Base-by-base conservation (phyloP, 2,329 filamentous ascomycete genomes). In the Talaromyces sp. region DNA sequence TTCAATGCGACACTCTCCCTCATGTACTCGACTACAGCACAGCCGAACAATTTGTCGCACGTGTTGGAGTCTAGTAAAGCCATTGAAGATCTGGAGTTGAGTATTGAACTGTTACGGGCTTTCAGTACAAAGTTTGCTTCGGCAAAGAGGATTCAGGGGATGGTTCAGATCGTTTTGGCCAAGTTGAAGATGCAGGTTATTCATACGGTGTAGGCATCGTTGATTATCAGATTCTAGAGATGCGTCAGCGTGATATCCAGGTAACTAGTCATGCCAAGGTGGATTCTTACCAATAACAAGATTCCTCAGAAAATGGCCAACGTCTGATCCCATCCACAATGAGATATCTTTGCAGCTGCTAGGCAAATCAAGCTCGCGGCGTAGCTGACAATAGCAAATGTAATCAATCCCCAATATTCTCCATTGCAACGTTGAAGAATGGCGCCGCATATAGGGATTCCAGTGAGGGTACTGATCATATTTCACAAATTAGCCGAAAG, bases 1-100 rank as follows among this genome's bases (percentile, higher is more conserved):
- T 80, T 78, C 60, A 79, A 74, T 1, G 67, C 72, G 1, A 72
- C 74, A 0, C 63, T 80, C 3, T 75, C 76, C 1, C 67, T 78
- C 3, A 72, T 78, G 33, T 79, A 79, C 58, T 72, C 76, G 0
- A 73, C 71, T 1, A 78, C 74, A 0, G 74, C 69, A 0, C 72
- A 74, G 45, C 72, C 73, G 0, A 69, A 76, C 22, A 51, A 61
- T 15, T 15, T 65, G 9, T 58, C 62, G 1, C 55, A 58, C 6
- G 56, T 62, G 2, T 28, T 65, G 21, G 57, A 65, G 25, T 59
- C 63, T 45, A 55, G 58, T 1, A 63, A 60, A 17, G 63, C 61
- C 2, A 46, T 64, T 13, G 61, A 61, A 25, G 64, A 67, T 50
- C 22, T 67, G 11, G 63, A 65, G 11, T 39, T 67, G 39, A 63